Evolutionary conservation across 78 protist species (phyloP).

Genomic region (Emiliania huxleyi): DNA sequence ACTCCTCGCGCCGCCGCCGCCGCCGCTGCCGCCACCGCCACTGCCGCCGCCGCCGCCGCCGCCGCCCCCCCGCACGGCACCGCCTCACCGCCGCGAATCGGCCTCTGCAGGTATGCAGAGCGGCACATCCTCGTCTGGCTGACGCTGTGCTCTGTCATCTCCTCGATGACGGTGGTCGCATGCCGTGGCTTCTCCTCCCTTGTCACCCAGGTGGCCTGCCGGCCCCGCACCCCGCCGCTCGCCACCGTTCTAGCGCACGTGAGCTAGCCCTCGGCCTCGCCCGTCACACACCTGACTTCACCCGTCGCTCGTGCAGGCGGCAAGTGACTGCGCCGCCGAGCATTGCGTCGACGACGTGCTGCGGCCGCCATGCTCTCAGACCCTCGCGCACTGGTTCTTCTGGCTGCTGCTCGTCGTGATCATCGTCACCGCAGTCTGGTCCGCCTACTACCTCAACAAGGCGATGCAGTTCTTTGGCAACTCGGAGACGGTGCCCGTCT

Average conservation of each 20-base stretch:
- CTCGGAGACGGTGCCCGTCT: constrained; percentile 13
- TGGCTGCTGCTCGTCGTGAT: background rate
- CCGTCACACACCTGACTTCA: no score
- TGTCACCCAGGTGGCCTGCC: background rate
- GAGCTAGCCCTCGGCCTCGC: no score
- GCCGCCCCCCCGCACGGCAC: no score
- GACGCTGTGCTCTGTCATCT: background rate
- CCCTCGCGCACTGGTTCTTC: background rate
- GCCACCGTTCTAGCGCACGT: no score
- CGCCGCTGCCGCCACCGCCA: background rate
- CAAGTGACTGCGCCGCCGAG: background rate
- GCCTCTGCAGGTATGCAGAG: background rate
- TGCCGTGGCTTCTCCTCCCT: background rate
- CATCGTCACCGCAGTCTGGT: background rate
- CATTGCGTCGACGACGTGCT: background rate
- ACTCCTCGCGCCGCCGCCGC: background rate
- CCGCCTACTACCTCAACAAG: background rate
- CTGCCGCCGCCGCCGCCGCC: background rate
- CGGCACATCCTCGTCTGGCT: background rate
- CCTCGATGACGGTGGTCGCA: background rate
- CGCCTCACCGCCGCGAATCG: no score
- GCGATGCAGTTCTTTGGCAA: constrained; percentile 7
- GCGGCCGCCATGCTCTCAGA: background rate
- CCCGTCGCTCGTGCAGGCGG: no score
- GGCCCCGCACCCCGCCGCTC: no score